Base-by-base conservation (phyloP, 2,329 filamentous ascomycete species). In the Colletotrichum falcatum region DNA sequence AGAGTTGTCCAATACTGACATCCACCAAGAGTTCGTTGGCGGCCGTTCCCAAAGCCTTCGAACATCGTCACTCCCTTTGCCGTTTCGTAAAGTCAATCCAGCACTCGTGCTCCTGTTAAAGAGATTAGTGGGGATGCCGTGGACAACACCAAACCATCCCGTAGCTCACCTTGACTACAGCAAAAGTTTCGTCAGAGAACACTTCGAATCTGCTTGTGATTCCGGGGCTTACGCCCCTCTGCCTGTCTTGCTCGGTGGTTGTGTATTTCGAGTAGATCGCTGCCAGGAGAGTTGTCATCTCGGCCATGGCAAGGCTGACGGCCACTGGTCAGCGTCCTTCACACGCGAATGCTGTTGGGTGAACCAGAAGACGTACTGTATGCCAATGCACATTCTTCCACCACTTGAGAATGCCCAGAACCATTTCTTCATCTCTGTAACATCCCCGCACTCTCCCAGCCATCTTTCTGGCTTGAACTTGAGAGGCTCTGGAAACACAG, bases 391-490 rank as follows among this genome's bases (percentile, higher is more conserved):
- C 70, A 70, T 73, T 16, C 70, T 60, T 6, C 62, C 70, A 23
- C 72, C 72, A 30, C 70, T 71, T 2, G 70, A 71, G 42, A 74
- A 74, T 1, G 70, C 61, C 66, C 70, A 74, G 48, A 71, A 73
- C 58, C 61, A 71, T 14, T 67, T 61, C 26, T 69, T 71, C 42
- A 74, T 39, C 61, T 73, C 67, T 26, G 35, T 48, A 7, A 61
- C 65, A 18, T 73, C 66, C 20, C 49, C 49, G 3, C 18, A 53
- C 18, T 53, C 54, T 11, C 61, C 74, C 1, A 78, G 56, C 77
- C 77, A 78, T 12, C 77, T 70, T 12, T 77, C 76, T 0, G 77
- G 77, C 1, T 78, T 71, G 23, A 78, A 78, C 1, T 62, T 72
- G 7, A 73, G 3, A 0, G 75, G 74, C 3, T 78, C 60, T n/a